A percentile compares a stretch with the other conserved stretches of the same genome.
These are phyloP conservation scores for Candida glucosophila DNA, from an alignment of 1,139 yeast species.

Conservation along the genomic window DNA sequence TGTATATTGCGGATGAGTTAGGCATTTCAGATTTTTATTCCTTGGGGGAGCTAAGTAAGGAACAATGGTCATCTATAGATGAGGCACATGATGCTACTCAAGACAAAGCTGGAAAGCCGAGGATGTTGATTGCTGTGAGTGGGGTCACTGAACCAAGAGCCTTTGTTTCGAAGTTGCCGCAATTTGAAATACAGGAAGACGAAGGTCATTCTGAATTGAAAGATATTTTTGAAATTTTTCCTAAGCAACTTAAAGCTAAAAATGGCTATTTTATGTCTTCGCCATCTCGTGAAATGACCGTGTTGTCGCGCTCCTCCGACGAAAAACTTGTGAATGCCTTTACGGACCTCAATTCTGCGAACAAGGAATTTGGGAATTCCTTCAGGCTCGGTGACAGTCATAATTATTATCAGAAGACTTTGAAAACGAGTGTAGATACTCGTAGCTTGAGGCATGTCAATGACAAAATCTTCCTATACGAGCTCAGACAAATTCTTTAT, in stretches of 20 bases:
- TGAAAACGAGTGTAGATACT: conserved; percentile 2
- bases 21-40: not conserved
- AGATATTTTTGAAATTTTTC: not conserved
- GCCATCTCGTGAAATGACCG: not conserved
- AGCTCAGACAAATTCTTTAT: conserved; percentile 38
- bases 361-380: not conserved
- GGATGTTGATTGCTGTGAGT: not conserved
- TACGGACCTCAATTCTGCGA: no score
- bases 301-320: no score
- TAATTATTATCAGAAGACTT: not conserved
- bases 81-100: no score
- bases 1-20: not conserved
- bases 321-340: no score
- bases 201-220: no score
- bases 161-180: not conserved
- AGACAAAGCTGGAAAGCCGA: not conserved
- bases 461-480: conserved; percentile 39
- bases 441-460: conserved; percentile 19
- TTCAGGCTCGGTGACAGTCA: not conserved
- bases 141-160: not conserved
- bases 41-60: not conserved
- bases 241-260: not conserved
- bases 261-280: not conserved
- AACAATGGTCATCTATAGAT: no score
- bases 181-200: not conserved